Conservation (phyloP, 2,329 filamentous ascomycete species). For the Lasiodiplodia gonubiensis region DNA sequence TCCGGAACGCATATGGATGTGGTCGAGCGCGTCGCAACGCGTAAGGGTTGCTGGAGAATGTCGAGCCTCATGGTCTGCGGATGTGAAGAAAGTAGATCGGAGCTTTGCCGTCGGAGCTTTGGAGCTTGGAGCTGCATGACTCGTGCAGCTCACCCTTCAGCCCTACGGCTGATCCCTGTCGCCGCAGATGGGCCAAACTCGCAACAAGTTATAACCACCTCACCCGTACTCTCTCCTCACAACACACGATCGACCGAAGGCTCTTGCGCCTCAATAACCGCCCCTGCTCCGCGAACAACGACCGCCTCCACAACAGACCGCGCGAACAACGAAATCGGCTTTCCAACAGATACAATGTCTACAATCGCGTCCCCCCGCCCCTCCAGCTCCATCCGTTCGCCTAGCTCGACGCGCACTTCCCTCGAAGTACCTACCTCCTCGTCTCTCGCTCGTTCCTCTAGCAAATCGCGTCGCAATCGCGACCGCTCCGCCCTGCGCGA, state of each 20-base stretch:
- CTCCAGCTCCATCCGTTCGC: conserved; percentile 66
- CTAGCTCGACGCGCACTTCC: conserved; percentile 77
- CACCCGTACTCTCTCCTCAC: neutral
- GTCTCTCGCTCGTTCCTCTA: conserved; percentile 35
- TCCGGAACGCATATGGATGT: neutral
- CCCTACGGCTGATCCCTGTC: conserved; percentile 27
- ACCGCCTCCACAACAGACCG: neutral
- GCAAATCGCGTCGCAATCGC: conserved; percentile 64
- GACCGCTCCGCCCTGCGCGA: conserved; percentile 90
- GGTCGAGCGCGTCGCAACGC: neutral
- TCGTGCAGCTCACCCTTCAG: conserved; percentile 26
- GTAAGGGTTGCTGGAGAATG: neutral
- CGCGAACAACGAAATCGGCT: neutral
- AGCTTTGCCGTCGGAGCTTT: neutral
- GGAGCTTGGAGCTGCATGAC: conserved; percentile 5
- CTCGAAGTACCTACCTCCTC: conserved; percentile 58
- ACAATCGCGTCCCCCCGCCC: conserved; percentile 65
- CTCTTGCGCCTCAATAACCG: neutral
- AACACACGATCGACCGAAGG: neutral
- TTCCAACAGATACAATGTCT: conserved; percentile 53
- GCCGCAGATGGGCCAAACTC: neutral
- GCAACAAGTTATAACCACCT: conserved; percentile 5
- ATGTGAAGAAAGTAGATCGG: neutral
- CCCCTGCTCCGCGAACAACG: neutral
- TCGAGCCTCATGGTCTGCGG: neutral